Percentiles rank a stretch among this genome's conserved stretches.
Conservation (phyloP, 768 basidiomycete species). For the Rickenella mellea region DNA sequence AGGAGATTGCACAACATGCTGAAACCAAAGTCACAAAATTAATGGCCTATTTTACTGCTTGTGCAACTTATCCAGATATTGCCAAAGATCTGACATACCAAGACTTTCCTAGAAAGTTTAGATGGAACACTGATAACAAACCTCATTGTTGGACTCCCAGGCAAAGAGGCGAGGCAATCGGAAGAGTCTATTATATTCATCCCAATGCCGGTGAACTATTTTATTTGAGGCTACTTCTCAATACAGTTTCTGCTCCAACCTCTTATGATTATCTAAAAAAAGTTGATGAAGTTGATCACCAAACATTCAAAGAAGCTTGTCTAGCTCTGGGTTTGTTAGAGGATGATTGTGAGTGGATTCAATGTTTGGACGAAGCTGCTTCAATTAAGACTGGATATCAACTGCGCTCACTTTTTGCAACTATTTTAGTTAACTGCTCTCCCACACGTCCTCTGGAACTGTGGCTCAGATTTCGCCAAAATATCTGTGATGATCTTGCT, state of each 20-base stretch:
- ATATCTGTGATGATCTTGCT: slow-evolving; percentile 34
- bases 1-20: slow-evolving; percentile 6
- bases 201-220: slow-evolving; percentile 22
- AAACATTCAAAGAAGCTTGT: slow-evolving; percentile 32
- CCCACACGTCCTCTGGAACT: slow-evolving; percentile 23
- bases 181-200: slow-evolving; percentile 28
- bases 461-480: slow-evolving; percentile 24
- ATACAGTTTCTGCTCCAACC: slow-evolving; percentile 25
- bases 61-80: slow-evolving; percentile 11
- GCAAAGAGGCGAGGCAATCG: slow-evolving; percentile 23
- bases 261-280: slow-evolving; percentile 15
- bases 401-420: slow-evolving; percentile 29
- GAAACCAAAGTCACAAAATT: slow-evolving; percentile 19
- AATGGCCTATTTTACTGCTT: slow-evolving; percentile 18
- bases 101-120: slow-evolving; percentile 26
- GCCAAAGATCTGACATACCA: slow-evolving; percentile 22
- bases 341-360: slow-evolving; percentile 31
- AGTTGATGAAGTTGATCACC: slow-evolving; percentile 7
- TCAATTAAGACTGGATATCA: slow-evolving; percentile 26
- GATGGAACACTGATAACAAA: slow-evolving; percentile 15
- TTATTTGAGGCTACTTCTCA: slow-evolving; percentile 31
- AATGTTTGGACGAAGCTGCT: slow-evolving; percentile 31
- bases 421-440: slow-evolving; percentile 22
- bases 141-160: slow-evolving; percentile 21
- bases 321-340: slow-evolving; percentile 29